Percentiles rank a stretch among this genome's conserved stretches.
These are phyloP conservation scores for Blastobotrys serpentis DNA, from an alignment of 1,139 yeast species.

Conservation along the genomic window DNA sequence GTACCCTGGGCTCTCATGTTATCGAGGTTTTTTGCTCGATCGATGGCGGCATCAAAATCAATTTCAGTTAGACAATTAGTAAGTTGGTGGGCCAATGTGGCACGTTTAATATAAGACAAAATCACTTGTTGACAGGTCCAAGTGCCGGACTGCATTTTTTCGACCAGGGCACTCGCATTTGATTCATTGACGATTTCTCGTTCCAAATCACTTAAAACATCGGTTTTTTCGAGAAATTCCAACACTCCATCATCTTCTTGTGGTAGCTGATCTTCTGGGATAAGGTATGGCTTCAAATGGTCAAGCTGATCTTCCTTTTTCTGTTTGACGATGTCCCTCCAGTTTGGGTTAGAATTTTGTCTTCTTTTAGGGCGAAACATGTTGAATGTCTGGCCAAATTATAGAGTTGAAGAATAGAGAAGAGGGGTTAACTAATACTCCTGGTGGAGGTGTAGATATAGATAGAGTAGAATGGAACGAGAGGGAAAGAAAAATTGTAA, in stretches of 20 bases:
- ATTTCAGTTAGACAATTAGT: slow-evolving; percentile 59
- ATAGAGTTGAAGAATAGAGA: not conserved
- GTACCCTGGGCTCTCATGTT: slow-evolving; percentile 39
- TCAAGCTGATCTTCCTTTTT: slow-evolving; percentile 40
- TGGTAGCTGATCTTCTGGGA: slow-evolving; percentile 13
- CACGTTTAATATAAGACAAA: slow-evolving; percentile 49
- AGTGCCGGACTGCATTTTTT: slow-evolving; percentile 27
- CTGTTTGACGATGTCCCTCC: slow-evolving; percentile 31
- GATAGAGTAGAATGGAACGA: no score
- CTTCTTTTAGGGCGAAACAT: slow-evolving; percentile 10
- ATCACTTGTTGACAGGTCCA: slow-evolving; percentile 24
- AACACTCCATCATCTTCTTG: slow-evolving; percentile 8
- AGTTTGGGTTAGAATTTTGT: slow-evolving; percentile 10
- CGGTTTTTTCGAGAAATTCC: slow-evolving; percentile 5
- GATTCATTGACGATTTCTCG: slow-evolving; percentile 19
- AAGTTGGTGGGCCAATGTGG: slow-evolving; percentile 58
- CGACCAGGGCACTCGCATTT: slow-evolving; percentile 11
- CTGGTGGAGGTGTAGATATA: no score
- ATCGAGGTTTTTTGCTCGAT: slow-evolving; percentile 47
- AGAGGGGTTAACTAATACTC: no score
- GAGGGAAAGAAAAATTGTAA: not conserved
- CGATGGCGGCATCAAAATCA: slow-evolving; percentile 55
- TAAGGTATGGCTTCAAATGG: slow-evolving; percentile 6
- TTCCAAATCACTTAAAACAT: not conserved
- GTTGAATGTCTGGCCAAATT: slow-evolving; percentile 5